Conservation (phyloP, 106 monocot genomes). For the Apostasia shenzhenica region DNA sequence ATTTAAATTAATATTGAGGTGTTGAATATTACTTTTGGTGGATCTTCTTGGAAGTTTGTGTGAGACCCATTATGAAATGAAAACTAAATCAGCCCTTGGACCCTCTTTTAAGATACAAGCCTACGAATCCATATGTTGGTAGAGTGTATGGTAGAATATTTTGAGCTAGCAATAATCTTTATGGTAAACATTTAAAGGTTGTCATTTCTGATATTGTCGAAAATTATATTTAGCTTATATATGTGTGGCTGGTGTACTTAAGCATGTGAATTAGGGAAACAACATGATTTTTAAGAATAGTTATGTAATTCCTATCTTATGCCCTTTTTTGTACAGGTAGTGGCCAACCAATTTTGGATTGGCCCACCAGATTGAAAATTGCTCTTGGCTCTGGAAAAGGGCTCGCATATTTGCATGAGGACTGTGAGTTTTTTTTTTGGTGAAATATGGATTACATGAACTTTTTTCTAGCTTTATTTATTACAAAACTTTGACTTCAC, state of each 20-base stretch:
- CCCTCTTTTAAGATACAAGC: too few species aligned
- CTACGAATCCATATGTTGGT: too few species aligned
- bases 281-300: background rate
- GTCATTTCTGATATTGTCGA: background rate
- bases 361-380: constrained; percentile 30
- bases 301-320: background rate
- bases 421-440: constrained; percentile 32
- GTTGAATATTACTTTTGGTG: too few species aligned
- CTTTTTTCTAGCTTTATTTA: background rate
- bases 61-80: too few species aligned
- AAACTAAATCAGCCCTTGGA: too few species aligned
- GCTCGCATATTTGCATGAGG: constrained; percentile 73
- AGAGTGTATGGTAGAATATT: too few species aligned
- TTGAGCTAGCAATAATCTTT: too few species aligned
- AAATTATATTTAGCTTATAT: too few species aligned
- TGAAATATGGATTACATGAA: background rate
- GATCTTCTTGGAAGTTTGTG: too few species aligned
- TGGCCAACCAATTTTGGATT: constrained; percentile 3
- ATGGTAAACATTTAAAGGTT: background rate
- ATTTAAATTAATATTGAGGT: too few species aligned
- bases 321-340: background rate
- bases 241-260: too few species aligned
- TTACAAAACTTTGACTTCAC: background rate
- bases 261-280: too few species aligned
- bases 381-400: constrained; percentile 68